These are phyloP conservation scores for Tolypocladium paradoxum DNA, from an alignment of 2,329 filamentous ascomycete genomes.

Conservation along the genomic window DNA sequence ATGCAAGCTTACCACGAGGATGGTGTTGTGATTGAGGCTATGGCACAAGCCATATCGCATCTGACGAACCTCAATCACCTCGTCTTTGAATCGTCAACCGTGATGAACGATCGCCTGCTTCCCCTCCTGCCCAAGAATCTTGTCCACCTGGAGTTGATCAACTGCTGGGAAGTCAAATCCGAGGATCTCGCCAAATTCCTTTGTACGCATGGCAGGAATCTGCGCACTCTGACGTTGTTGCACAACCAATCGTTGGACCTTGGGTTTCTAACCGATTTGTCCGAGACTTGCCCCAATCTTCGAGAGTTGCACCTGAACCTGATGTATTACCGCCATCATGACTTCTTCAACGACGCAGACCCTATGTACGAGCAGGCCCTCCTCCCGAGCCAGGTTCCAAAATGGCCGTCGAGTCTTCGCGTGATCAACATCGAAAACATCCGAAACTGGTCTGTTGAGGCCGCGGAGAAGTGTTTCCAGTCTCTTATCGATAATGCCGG, in stretches of 20 bases:
- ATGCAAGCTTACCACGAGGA: slow-evolving; percentile 26
- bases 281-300: slow-evolving; percentile 57
- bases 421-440: slow-evolving; percentile 67
- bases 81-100: slow-evolving; percentile 63
- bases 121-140: slow-evolving; percentile 56
- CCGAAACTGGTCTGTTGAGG: slow-evolving; percentile 58
- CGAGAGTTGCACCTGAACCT: slow-evolving; percentile 66
- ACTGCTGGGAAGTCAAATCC: slow-evolving; percentile 67
- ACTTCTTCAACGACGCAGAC: slow-evolving; percentile 58
- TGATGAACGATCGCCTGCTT: slow-evolving; percentile 60
- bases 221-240: slow-evolving; percentile 58
- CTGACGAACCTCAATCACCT: slow-evolving; percentile 58
- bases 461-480: slow-evolving; percentile 67
- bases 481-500: slow-evolving; percentile 66
- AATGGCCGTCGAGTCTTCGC: slow-evolving; percentile 66
- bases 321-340: slow-evolving; percentile 62
- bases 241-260: slow-evolving; percentile 74
- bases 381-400: slow-evolving; percentile 52
- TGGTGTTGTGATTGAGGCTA: slow-evolving; percentile 27
- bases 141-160: slow-evolving; percentile 59
- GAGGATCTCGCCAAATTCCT: slow-evolving; percentile 57
- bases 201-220: slow-evolving; percentile 50
- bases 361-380: slow-evolving; percentile 65
- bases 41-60: slow-evolving; percentile 21
- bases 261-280: slow-evolving; percentile 59